Evolutionary conservation across 176 grass and related monocot species (phyloP).

Genomic region (Zea luxurians): DNA sequence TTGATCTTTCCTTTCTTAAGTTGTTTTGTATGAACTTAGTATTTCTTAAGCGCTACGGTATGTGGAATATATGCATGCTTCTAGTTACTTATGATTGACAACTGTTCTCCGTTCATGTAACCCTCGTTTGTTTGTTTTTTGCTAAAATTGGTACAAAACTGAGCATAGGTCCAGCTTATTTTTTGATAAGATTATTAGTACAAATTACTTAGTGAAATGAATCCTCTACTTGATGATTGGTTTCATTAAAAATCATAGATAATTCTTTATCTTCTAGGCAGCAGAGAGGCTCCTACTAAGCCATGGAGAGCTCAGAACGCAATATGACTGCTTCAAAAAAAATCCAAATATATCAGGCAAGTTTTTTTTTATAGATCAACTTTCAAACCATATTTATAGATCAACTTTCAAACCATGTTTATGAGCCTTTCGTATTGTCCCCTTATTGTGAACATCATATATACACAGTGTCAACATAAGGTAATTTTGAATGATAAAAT

Average conservation of each 20-base stretch:
- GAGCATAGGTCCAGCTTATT: neutral
- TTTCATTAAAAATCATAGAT: constrained; percentile 42
- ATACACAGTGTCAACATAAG: constrained; percentile 14
- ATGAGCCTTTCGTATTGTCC: neutral
- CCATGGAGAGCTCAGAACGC: constrained; percentile 65
- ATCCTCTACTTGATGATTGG: constrained; percentile 14
- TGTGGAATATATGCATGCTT: neutral
- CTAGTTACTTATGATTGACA: constrained; percentile 7
- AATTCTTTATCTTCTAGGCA: constrained; percentile 62
- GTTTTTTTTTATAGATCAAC: constrained; percentile 25
- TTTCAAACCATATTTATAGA: constrained; percentile 11
- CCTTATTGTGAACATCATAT: constrained; percentile 10
- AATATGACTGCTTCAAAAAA: constrained; percentile 75
- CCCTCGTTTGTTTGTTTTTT: neutral
- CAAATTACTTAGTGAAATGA: neutral
- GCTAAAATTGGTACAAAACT: neutral
- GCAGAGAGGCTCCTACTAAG: constrained; percentile 80
- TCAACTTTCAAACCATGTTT: constrained; percentile 25
- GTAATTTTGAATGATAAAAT: neutral
- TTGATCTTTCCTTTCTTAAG: neutral
- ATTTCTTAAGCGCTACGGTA: neutral
- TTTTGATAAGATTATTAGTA: neutral
- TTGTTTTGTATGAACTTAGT: neutral
- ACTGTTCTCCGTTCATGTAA: neutral
- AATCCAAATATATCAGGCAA: constrained; percentile 89